These are phyloP conservation scores for Puccinia coronata DNA, from an alignment of 1,284 basidiomycete genomes.

Conservation along the genomic window DNA sequence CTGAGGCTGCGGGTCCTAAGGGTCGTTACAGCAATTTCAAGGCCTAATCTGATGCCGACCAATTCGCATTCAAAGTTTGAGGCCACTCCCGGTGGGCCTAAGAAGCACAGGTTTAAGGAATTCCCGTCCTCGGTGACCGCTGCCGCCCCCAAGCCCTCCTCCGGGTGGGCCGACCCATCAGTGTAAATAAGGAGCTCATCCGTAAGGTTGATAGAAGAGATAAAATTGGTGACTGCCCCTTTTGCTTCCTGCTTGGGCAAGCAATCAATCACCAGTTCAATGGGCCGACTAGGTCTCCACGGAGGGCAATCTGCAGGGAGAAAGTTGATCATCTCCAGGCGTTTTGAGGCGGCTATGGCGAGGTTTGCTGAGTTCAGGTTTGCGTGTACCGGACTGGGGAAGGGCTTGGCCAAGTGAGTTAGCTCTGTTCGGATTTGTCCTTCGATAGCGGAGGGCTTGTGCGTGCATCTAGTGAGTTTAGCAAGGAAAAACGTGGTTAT, in stretches of 20 bases:
- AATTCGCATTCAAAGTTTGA: slow-evolving; percentile 19
- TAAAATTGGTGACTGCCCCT: not conserved
- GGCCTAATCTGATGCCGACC: not conserved
- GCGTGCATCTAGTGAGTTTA: no score
- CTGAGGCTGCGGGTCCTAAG: not conserved
- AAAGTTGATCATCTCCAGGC: not conserved
- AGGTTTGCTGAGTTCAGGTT: not conserved
- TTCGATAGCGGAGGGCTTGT: no score
- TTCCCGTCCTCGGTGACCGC: not conserved
- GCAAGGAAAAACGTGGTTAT: no score
- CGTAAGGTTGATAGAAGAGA: not conserved
- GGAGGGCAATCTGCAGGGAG: not conserved
- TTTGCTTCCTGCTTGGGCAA: no score
- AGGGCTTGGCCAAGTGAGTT: not conserved
- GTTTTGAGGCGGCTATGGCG: not conserved
- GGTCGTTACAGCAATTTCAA: not conserved
- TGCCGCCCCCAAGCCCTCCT: no score
- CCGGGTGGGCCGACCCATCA: slow-evolving; percentile 9
- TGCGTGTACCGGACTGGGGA: not conserved
- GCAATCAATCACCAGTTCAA: not conserved
- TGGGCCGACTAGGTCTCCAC: not conserved
- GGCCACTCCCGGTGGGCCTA: not conserved
- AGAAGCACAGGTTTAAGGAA: no score
- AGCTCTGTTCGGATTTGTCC: not conserved
- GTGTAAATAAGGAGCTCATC: not conserved